Conservation (phyloP, 345 rosid genomes). For the Cochlearia excelsa region DNA sequence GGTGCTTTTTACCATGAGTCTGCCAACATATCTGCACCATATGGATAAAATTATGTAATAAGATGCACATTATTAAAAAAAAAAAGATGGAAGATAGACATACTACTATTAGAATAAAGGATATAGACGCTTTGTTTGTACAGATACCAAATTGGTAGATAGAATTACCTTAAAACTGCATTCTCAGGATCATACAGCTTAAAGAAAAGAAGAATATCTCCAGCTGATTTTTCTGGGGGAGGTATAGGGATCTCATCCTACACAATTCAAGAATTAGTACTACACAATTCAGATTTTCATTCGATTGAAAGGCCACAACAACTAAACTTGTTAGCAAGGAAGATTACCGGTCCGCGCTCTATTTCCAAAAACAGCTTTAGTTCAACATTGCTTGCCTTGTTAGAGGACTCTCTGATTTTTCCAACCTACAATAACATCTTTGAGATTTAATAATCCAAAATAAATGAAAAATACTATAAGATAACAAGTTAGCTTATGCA, state of each 20-base stretch:
- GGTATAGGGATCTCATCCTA: slow-evolving; percentile 74
- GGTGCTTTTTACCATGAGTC: slow-evolving; percentile 75
- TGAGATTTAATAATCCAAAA: not conserved
- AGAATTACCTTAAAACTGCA: slow-evolving; percentile 69
- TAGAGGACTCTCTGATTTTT: slow-evolving; percentile 78
- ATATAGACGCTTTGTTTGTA: slow-evolving; percentile 15
- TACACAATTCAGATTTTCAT: slow-evolving; percentile 11
- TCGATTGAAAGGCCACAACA: not conserved
- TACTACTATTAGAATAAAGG: not conserved
- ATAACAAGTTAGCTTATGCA: slow-evolving; percentile 15
- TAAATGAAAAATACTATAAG: not conserved
- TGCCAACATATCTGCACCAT: slow-evolving; percentile 70
- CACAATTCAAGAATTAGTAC: slow-evolving; percentile 19
- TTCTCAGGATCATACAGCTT: slow-evolving; percentile 85
- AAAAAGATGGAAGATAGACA: not conserved
- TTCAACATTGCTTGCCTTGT: slow-evolving; percentile 75
- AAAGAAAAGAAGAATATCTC: slow-evolving; percentile 83
- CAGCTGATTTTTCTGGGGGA: slow-evolving; percentile 64
- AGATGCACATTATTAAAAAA: not conserved
- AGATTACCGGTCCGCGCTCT: slow-evolving; percentile 67
- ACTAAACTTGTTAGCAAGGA: slow-evolving; percentile 16
- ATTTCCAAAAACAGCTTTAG: slow-evolving; percentile 87
- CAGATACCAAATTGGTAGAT: slow-evolving; percentile 9
- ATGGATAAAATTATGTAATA: slow-evolving; percentile 17
- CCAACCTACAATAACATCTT: slow-evolving; percentile 63